These are phyloP conservation scores for Claviceps maximensis DNA, from an alignment of 2,329 filamentous ascomycete genomes.

Conservation along the genomic window DNA sequence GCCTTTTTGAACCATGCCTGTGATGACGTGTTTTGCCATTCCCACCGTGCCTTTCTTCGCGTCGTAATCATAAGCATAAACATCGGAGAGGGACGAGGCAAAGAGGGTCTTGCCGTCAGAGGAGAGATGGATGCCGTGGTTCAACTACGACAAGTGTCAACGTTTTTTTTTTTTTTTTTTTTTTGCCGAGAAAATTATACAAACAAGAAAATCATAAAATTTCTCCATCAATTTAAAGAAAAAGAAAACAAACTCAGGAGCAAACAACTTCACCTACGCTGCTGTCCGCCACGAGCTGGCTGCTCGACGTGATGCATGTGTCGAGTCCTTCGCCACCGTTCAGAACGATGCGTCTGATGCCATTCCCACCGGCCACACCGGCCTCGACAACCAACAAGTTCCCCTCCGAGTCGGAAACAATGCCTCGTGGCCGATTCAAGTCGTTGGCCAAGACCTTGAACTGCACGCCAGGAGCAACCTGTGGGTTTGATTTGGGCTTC, in stretches of 20 bases:
- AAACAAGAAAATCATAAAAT: too few species aligned
- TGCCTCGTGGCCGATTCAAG: slow-evolving; percentile 16
- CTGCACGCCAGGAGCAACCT: slow-evolving; percentile 13
- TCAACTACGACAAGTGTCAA: slow-evolving; percentile 21
- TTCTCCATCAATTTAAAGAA: too few species aligned
- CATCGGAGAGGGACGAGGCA: slow-evolving; percentile 36
- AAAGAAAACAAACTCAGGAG: too few species aligned
- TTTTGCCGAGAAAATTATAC: too few species aligned
- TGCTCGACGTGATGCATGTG: slow-evolving; percentile 17
- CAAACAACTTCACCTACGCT: slow-evolving; percentile 9
- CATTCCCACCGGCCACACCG: slow-evolving; percentile 12
- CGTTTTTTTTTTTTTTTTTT: too few species aligned
- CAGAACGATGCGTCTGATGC: slow-evolving; percentile 21
- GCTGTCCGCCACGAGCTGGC: slow-evolving; percentile 14
- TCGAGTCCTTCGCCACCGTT: slow-evolving; percentile 16
- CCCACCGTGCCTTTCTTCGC: slow-evolving; percentile 30
- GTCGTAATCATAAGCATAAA: slow-evolving; percentile 50
- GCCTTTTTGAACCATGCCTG: slow-evolving; percentile 42
- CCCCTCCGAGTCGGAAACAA: slow-evolving; percentile 22
- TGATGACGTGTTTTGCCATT: slow-evolving; percentile 33
- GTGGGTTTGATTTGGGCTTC: slow-evolving; percentile 7
- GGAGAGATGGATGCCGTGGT: slow-evolving; percentile 36
- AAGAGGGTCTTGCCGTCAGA: slow-evolving; percentile 33
- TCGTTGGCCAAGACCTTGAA: slow-evolving; percentile 15
- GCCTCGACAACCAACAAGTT: slow-evolving; percentile 24